Evolutionary conservation across 129 eudicot species (phyloP), one percentile per base, ranked within the genome.

Genomic region (Lonicera japonica): DNA sequence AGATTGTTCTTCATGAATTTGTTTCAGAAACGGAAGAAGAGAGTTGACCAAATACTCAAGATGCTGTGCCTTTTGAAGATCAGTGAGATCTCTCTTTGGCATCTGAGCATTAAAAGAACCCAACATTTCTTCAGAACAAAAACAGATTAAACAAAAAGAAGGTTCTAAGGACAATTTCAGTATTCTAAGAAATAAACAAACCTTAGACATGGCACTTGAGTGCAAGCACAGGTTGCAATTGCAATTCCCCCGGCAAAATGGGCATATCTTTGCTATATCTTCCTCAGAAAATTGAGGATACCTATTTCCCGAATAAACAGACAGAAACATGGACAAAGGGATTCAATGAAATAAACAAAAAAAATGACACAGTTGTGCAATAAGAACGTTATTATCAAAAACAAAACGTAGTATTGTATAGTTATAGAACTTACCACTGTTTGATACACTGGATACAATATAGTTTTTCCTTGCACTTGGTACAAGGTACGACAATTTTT

Each of bases 201-300:
- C 97, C 90, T 86, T 73, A 56, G 45, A 36, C 0, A 21, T 67
- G 47, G 69, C 68, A 34, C 78, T 67, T 7, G 81, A 70, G 62
- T 79, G 84, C 56, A 90, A 82, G 77, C 97, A 90, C 63, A 63
- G 56, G 71, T 90, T 81, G 80, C 97, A 90, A 65, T 90, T 90
- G 77, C 97, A 90, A 52, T 80, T 90, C 47, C 77, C 75, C 56
- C 94, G 79, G 56, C 97, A 89, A 78, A 66, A 76, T 8, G 97
- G 97, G 68, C 97, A 90, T 52, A 38, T 39, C 59, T 81, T 85
- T 24, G 82, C 61, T 9, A 83, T 54, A 45, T 81, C 94, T 64
- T 70, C 81, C 68, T 90, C 95, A 39, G 77, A 52, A 25, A 76
- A 64, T 10, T 69, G 62, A 64, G 94, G 87, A 67, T 90, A 90